Conservation (phyloP, 805 yeast genomes). For the Saturnispora saitoi region DNA sequence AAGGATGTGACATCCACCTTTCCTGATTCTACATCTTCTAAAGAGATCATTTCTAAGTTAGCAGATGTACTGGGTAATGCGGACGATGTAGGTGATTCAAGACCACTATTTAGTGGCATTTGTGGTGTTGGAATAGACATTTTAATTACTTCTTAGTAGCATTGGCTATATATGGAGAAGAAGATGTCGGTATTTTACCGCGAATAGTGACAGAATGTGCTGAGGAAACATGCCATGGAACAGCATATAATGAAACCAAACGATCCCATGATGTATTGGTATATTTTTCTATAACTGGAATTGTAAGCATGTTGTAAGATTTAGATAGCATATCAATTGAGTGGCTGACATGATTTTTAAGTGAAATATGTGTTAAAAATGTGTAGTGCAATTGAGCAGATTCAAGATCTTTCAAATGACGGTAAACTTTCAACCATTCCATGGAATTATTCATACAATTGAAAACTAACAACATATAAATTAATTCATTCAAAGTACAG, state of each 20-base stretch:
- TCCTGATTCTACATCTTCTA: slow-evolving; percentile 35
- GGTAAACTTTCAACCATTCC: slow-evolving; percentile 7
- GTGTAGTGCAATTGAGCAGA: background rate
- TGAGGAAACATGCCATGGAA: background rate
- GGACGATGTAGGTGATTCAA: background rate
- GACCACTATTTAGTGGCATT: background rate
- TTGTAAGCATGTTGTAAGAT: background rate
- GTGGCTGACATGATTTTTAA: background rate
- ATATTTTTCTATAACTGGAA: background rate
- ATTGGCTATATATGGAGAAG: background rate
- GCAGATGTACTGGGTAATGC: background rate
- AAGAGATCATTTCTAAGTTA: slow-evolving; percentile 20
- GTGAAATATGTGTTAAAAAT: background rate
- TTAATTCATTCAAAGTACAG: background rate
- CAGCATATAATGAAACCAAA: background rate
- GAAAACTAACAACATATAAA: background rate
- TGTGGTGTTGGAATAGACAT: slow-evolving; percentile 2
- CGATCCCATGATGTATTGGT: background rate
- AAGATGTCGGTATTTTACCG: background rate
- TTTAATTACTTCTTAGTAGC: background rate
- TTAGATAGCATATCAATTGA: background rate
- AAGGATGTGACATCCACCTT: slow-evolving; percentile 28
- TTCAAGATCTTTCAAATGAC: background rate
- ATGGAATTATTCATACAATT: background rate
- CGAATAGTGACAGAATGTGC: background rate